Evolutionary conservation across 1,284 basidiomycete genomes (phyloP), one percentile per base, ranked within the genome.

Genomic region (Moniliella sp.): DNA sequence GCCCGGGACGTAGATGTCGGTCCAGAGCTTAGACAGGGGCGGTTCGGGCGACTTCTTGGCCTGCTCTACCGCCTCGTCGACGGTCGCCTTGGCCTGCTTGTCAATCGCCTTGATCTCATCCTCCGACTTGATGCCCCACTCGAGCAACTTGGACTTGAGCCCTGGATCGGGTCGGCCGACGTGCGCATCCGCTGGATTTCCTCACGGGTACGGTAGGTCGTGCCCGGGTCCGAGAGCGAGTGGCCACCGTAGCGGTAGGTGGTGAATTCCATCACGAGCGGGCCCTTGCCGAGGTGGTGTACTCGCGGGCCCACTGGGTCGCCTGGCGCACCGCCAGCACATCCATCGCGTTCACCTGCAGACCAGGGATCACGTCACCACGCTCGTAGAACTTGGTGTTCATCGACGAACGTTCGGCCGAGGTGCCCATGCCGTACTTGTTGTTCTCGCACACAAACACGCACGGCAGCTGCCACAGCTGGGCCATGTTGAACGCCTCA

Each of bases 211-310:
- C 88, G 81, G 74, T 97, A 97, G 21, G 88, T 94, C 25, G 88
- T 94, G 50, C 88, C 88, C 29, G 88, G 91, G 67, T 97, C 88
- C 37, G 88, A 94, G 81, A 97, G 91, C 17, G 86, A 94, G 71
- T 97, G 91, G 56, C 88, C 91, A 61, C 84, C 86, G 62, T 97
- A 97, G 53, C 88, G 79, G 69, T 94, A 97, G 21, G 91, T 97
- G 40, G 93, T 84, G 47, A 93, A 82, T 64, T 94, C 88, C 60
- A 94, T 70, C 16, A 94, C 65, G 13, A 97, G 69, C 7, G 91
- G 88, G 11, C 88, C 88, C 52, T 88, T 88, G 55, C 78, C 76
- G 31, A 45, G 13, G 23, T n/a, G 14, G 78, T 78, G 81, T 82
- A 94, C 33, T 84, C 75, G 49, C 81, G 75, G 17, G 86, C 82